A percentile compares a stretch with the other conserved stretches of the same genome.
Evolutionary conservation across 2,329 filamentous ascomycete genomes (phyloP).

Genomic region (Diaporthe australafricana): DNA sequence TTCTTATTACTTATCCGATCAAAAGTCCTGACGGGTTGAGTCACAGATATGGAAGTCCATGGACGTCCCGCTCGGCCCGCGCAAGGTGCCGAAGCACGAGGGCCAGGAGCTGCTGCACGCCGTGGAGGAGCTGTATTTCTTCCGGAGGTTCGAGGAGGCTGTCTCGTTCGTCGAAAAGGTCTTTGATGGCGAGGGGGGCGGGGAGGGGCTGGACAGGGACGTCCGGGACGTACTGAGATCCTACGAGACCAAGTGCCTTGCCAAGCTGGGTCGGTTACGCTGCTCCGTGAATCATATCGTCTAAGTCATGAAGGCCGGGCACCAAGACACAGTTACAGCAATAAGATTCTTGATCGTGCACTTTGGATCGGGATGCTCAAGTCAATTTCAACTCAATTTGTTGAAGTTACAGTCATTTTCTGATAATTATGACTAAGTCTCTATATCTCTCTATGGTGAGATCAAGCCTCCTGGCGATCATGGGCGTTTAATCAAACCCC

Average conservation of each 20-base stretch:
- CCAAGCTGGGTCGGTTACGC: conserved; percentile 41
- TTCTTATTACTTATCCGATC: neutral
- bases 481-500: conserved; percentile 23
- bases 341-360: neutral
- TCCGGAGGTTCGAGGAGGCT: conserved; percentile 58
- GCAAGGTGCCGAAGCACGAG: conserved; percentile 56
- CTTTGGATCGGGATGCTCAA: neutral
- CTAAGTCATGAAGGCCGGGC: neutral
- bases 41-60: conserved; percentile 58
- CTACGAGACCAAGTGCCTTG: conserved; percentile 57
- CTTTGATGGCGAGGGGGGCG: conserved; percentile 45
- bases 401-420: conserved; percentile 10
- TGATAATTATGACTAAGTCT: conserved; percentile 15
- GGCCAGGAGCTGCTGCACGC: conserved; percentile 65
- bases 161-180: conserved; percentile 53
- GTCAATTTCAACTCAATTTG: neutral
- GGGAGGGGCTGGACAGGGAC: conserved; percentile 56
- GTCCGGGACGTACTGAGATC: conserved; percentile 52
- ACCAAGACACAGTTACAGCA: neutral
- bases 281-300: neutral
- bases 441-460: conserved; percentile 35
- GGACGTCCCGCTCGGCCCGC: conserved; percentile 52
- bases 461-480: conserved; percentile 33
- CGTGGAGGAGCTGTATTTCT: conserved; percentile 69
- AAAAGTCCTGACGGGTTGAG: neutral